A percentile compares a stretch with the other conserved stretches of the same genome.
Evolutionary conservation across 768 basidiomycete species (phyloP).

Genomic region (Panaeolus papilionaceus): DNA sequence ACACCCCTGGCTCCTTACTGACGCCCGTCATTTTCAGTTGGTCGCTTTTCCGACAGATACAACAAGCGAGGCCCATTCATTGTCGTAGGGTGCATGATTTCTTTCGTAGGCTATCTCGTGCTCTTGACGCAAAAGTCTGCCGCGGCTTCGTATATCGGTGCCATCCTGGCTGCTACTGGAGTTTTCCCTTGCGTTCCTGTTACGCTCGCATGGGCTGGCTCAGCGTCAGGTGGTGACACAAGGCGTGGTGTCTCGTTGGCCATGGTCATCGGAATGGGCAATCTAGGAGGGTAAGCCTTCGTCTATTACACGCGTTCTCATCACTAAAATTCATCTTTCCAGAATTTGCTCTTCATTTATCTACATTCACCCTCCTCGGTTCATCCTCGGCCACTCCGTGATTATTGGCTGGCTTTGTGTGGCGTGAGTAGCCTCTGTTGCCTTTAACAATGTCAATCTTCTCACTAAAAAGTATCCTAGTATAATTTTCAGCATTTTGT

Average conservation of each 20-base stretch:
- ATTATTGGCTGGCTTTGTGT: constrained; percentile 36
- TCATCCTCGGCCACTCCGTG: constrained; percentile 44
- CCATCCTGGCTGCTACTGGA: constrained; percentile 70
- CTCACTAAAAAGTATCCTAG: constrained; percentile 23
- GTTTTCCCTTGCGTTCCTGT: constrained; percentile 66
- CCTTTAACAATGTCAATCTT: background rate
- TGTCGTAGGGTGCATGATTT: constrained; percentile 52
- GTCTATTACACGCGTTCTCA: too few species aligned
- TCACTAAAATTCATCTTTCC: constrained; percentile 42
- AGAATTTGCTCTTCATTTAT: constrained; percentile 50
- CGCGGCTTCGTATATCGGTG: constrained; percentile 75
- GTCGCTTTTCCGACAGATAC: constrained; percentile 63
- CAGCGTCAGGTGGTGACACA: constrained; percentile 57
- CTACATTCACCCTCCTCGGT: constrained; percentile 43
- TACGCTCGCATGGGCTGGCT: constrained; percentile 62
- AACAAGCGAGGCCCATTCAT: constrained; percentile 67
- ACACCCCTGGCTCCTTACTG: constrained; percentile 27
- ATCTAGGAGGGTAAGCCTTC: constrained; percentile 61
- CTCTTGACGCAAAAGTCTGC: constrained; percentile 59
- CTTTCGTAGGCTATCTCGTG: constrained; percentile 65
- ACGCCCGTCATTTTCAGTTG: constrained; percentile 54
- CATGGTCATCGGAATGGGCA: constrained; percentile 70
- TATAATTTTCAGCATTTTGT: constrained; percentile 44
- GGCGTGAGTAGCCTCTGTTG: constrained; percentile 34
- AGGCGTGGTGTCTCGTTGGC: constrained; percentile 76